Base-by-base conservation (phyloP, 2,329 filamentous ascomycete species). In the Rutstroemia sp. region DNA sequence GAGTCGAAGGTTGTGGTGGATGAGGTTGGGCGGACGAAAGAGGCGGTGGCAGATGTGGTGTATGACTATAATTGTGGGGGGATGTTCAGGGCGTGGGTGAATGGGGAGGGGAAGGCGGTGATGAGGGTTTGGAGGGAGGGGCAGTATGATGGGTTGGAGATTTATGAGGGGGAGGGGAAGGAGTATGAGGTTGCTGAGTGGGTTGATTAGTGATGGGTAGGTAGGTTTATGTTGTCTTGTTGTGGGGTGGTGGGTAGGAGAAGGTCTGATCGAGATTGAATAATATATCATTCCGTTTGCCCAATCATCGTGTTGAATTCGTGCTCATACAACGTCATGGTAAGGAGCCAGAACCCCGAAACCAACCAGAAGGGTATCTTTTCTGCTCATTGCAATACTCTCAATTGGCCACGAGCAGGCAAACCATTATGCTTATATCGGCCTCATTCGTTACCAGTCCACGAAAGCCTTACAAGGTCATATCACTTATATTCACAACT, bases 31-130 rank as follows among this genome's bases (percentile, higher is more conserved):
- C 21, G 23, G n/a, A 64, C 75, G 5, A 67, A 78, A 1, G 72
- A 72, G 2, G 69, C 71, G 1, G 65, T 73, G 14, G 74, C 73
- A 1, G 75, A 79, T 51, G 77, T 95, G 5, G 73, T 92, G 16
- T 87, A 84, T 69, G 88, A 92, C 64, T 91, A 86, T 69, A 95
- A 96, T 68, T 94, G 88, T 64, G 87, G 85, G 4, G 91, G 91
- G 0, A 92, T 96, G 88, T 94, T 91, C 67, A 79, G 90, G 19
- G 89, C 89, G 0, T 92, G 87, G 79, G 73, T 88, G 19, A 80
- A 88, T 60, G 78, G 84, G 4, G 67, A 80, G 1, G 86, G 84
- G 0, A 73, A 73, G 57, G 74, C 77, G 17, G 73, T 76, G 23
- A 81, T 83, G 67, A 78, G 79, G 54, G 77, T 86, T 2, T 87